These are phyloP conservation scores for Orobanche coerulescens DNA, from an alignment of 257 asterid genomes.

Conservation along the genomic window DNA sequence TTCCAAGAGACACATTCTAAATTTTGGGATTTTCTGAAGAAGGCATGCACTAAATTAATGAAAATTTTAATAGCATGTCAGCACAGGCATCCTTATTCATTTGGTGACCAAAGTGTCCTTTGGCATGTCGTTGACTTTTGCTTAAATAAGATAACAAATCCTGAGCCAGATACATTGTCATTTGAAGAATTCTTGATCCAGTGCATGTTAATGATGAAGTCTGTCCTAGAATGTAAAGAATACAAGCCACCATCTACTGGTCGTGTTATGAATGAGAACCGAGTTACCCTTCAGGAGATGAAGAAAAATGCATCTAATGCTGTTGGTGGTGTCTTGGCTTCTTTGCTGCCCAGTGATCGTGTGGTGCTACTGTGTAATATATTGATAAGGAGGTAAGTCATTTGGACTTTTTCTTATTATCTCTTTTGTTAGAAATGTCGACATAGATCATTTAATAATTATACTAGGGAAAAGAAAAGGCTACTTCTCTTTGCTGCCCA, in stretches of 20 bases:
- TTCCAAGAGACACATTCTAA: slow-evolving; percentile 63
- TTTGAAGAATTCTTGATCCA: slow-evolving; percentile 84
- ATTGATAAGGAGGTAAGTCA: slow-evolving; percentile 72
- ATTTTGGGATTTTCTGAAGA: slow-evolving; percentile 69
- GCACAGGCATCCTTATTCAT: slow-evolving; percentile 86
- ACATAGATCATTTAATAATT: slow-evolving; percentile 9
- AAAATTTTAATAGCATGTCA: slow-evolving; percentile 77
- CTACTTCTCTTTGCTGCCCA: slow-evolving; percentile 76
- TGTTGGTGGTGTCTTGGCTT: slow-evolving; percentile 64
- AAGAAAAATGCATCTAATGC: slow-evolving; percentile 65
- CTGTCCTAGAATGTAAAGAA: slow-evolving; percentile 88
- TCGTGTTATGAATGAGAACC: slow-evolving; percentile 80
- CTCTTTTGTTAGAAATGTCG: slow-evolving; percentile 9
- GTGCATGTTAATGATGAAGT: slow-evolving; percentile 80
- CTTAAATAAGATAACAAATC: slow-evolving; percentile 69
- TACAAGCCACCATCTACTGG: slow-evolving; percentile 76
- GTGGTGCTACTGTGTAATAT: slow-evolving; percentile 77
- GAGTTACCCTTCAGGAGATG: slow-evolving; percentile 69
- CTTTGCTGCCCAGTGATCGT: slow-evolving; percentile 76
- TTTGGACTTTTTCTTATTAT: neutral
- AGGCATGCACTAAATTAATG: slow-evolving; percentile 75
- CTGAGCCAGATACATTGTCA: slow-evolving; percentile 57
- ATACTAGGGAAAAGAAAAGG: neutral
- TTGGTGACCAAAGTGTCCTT: slow-evolving; percentile 81
- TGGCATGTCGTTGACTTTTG: slow-evolving; percentile 74